These are phyloP conservation scores for Capsella bursapastoris DNA, from an alignment of 345 rosid genomes.

Conservation along the genomic window DNA sequence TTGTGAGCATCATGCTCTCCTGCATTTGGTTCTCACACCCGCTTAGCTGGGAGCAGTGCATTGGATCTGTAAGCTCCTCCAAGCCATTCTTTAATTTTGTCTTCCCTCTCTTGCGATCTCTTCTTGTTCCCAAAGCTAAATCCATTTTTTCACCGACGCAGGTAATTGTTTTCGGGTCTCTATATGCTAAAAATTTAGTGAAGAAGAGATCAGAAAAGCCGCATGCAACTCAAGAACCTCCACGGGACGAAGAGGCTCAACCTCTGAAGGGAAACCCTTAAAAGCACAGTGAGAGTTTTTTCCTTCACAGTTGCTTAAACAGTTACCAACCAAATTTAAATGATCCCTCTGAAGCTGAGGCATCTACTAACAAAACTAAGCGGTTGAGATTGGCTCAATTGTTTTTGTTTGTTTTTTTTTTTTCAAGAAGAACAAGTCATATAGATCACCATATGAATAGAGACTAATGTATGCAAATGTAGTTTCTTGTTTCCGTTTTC, in stretches of 20 bases:
- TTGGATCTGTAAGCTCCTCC: slow-evolving; percentile 72
- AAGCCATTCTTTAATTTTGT: background rate
- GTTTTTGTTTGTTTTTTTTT: background rate
- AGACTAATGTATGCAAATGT: slow-evolving; percentile 8
- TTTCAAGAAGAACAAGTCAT: slow-evolving; percentile 3
- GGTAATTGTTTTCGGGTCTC: slow-evolving; percentile 78
- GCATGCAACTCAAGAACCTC: slow-evolving; percentile 47
- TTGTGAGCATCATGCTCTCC: slow-evolving; percentile 90
- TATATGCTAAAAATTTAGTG: slow-evolving; percentile 63
- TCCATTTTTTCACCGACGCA: slow-evolving; percentile 34
- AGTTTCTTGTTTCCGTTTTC: slow-evolving; percentile 8
- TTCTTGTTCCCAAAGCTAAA: slow-evolving; percentile 9
- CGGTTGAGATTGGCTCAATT: slow-evolving; percentile 18
- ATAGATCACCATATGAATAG: background rate
- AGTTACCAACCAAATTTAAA: background rate
- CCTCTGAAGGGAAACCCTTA: slow-evolving; percentile 48
- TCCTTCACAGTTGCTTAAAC: slow-evolving; percentile 9
- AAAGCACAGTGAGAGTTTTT: background rate
- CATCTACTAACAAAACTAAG: slow-evolving; percentile 21
- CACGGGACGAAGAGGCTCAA: slow-evolving; percentile 50
- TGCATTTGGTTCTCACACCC: slow-evolving; percentile 91
- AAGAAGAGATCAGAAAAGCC: slow-evolving; percentile 49
- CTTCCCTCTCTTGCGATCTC: background rate
- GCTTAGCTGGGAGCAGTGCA: slow-evolving; percentile 87
- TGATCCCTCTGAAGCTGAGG: background rate